Conservation (phyloP, 2,329 filamentous ascomycete species). For the Trichoderma atroviride region DNA sequence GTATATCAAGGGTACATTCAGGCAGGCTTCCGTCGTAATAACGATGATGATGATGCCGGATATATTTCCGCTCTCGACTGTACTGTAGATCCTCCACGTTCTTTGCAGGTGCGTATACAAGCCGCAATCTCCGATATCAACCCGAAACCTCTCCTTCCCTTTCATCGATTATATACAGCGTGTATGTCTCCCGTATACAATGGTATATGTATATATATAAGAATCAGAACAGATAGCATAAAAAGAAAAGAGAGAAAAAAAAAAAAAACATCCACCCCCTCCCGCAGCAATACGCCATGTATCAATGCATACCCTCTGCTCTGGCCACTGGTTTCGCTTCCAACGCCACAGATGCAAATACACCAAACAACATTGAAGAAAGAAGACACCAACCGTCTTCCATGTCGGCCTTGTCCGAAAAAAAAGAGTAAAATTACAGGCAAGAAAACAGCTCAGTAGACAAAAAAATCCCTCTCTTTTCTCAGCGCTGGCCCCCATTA, state of each 20-base stretch:
- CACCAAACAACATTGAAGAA: neutral
- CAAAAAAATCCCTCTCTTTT: neutral
- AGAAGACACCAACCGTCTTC: neutral
- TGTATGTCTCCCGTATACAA: slow-evolving; percentile 3
- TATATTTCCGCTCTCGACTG: neutral
- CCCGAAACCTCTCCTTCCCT: neutral
- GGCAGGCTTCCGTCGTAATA: neutral
- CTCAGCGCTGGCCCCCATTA: neutral
- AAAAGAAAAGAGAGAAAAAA: neutral
- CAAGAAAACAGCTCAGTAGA: neutral
- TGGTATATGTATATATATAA: slow-evolving; percentile 20
- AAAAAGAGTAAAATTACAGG: neutral
- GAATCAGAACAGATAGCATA: neutral
- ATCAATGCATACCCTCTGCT: slow-evolving; percentile 15
- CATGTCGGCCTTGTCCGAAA: neutral
- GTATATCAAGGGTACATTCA: neutral
- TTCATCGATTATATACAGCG: slow-evolving; percentile 13
- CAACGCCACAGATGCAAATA: slow-evolving; percentile 24
- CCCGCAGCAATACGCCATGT: neutral
- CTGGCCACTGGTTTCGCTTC: slow-evolving; percentile 15
- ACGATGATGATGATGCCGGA: neutral
- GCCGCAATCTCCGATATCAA: neutral
- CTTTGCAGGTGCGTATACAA: neutral
- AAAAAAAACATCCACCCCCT: neutral
- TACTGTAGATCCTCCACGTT: neutral